phyloP scores from a whole-genome alignment of 768 basidiomycete species.

The Leccinum olivaceopallidum region DNA sequence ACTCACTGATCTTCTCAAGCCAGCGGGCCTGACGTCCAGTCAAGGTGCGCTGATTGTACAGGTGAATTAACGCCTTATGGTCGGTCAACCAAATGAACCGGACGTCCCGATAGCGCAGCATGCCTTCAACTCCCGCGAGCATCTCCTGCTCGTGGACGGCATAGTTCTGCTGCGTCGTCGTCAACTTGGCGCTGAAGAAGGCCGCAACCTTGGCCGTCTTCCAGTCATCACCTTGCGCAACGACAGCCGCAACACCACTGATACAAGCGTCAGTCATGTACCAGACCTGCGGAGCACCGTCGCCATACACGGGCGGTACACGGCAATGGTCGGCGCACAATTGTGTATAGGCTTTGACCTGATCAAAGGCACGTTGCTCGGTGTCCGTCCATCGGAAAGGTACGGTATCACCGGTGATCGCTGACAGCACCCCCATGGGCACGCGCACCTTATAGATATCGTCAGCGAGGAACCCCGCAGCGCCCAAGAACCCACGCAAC shows the following conservation, averaged over 20 bases:
- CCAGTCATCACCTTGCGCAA: not conserved
- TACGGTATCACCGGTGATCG: rapidly evolving
- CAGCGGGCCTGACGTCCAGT: conserved; percentile 37
- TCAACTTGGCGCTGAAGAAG: not conserved
- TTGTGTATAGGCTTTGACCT: not conserved
- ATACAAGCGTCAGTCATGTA: not conserved
- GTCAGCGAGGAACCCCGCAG: not conserved
- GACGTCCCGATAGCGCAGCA: conserved; percentile 31
- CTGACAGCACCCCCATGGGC: not conserved
- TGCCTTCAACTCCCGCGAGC: conserved; percentile 36
- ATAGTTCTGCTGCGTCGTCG: conserved; percentile 38
- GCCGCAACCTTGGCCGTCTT: not conserved
- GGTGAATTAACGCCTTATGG: conserved; percentile 23
- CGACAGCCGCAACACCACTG: not conserved
- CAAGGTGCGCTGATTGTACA: conserved; percentile 35
- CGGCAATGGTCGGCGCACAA: not conserved
- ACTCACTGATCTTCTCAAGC: conserved; percentile 33
- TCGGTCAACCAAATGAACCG: conserved; percentile 33
- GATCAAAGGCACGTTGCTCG: not conserved
- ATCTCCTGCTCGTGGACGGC: conserved; percentile 15
- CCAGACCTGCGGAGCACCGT: not conserved
- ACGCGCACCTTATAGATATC: conserved; percentile 3
- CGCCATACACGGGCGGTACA: not conserved
- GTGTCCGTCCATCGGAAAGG: not conserved
- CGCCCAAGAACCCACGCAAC: not conserved